Percentiles rank a stretch among this genome's conserved stretches.
These are phyloP conservation scores for Vitis amurensis DNA, from an alignment of 164 flowering plant species.

Conservation along the genomic window DNA sequence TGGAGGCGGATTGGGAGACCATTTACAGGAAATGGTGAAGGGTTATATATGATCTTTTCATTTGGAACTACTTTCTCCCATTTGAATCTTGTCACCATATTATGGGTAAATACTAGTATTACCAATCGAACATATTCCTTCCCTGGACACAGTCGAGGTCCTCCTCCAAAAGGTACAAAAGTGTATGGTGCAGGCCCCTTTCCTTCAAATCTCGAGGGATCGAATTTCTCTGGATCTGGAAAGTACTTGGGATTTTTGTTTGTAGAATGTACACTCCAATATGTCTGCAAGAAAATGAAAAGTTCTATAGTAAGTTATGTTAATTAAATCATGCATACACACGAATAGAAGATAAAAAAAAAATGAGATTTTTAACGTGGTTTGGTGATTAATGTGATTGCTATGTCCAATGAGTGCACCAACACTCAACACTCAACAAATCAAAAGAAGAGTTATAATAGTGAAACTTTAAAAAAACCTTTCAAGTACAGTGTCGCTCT, in stretches of 20 bases:
- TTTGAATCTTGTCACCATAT: constrained; percentile 45
- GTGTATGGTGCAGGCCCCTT: constrained; percentile 52
- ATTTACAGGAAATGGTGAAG: constrained; percentile 47
- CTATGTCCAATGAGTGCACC: too few relatives aligned
- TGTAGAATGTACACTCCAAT: constrained; percentile 55
- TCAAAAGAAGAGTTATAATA: too few relatives aligned
- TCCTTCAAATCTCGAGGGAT: constrained; percentile 54
- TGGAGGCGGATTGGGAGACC: constrained; percentile 50
- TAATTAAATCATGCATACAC: too few relatives aligned
- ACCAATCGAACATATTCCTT: constrained; percentile 50
- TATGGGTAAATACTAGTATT: constrained; percentile 49
- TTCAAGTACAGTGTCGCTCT: too few relatives aligned
- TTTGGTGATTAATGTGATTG: too few relatives aligned
- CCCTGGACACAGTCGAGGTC: constrained; percentile 64
- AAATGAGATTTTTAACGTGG: too few relatives aligned
- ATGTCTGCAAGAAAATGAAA: constrained; percentile 26
- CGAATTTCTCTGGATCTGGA: constrained; percentile 46
- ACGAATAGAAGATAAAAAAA: too few relatives aligned
- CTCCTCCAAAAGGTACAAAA: constrained; percentile 59
- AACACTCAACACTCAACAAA: too few relatives aligned
- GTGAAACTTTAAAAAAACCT: too few relatives aligned
- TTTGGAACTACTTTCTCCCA: constrained; percentile 42
- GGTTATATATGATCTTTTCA: constrained; percentile 43
- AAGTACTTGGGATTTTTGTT: constrained; percentile 40
- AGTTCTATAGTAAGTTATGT: too few relatives aligned